phyloP scores from a whole-genome alignment of 805 yeast genomes.

The Sugiyamaella chiloensis region DNA sequence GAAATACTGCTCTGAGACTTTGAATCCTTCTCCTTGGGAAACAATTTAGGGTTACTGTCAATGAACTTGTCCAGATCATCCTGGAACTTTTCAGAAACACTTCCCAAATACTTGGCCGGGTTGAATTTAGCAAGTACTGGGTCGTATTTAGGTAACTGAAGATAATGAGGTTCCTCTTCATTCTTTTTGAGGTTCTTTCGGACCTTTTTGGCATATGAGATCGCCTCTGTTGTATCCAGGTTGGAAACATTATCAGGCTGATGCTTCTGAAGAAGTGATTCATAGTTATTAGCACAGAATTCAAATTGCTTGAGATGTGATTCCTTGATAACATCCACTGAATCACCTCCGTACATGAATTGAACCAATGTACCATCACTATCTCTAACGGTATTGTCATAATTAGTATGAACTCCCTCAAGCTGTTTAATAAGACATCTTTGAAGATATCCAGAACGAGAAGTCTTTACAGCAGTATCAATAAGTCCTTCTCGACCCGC shows the following conservation, averaged over 20 bases:
- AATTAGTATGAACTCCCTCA: constrained; percentile 92
- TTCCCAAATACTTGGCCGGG: constrained; percentile 87
- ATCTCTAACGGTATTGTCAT: constrained; percentile 94
- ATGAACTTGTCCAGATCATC: constrained; percentile 71
- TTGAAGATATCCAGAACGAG: constrained; percentile 96
- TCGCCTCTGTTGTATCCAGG: constrained; percentile 81
- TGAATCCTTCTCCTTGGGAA: constrained; percentile 48
- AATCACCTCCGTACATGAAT: constrained; percentile 97
- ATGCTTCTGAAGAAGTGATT: constrained; percentile 79
- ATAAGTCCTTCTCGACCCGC: constrained; percentile 99
- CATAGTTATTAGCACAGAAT: constrained; percentile 89
- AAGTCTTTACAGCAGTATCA: constrained; percentile 98
- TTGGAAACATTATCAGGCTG: constrained; percentile 71
- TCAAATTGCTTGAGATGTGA: constrained; percentile 90
- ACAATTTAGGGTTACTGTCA: constrained; percentile 50
- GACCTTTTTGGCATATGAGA: constrained; percentile 75
- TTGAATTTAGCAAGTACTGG: constrained; percentile 83
- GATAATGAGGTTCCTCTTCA: constrained; percentile 58
- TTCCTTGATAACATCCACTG: constrained; percentile 90
- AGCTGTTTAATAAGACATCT: constrained; percentile 97
- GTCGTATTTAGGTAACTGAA: constrained; percentile 66
- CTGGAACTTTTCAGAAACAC: constrained; percentile 89
- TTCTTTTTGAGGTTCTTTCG: constrained; percentile 62
- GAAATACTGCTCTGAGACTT: constrained; percentile 44
- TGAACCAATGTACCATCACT: constrained; percentile 91